Percentiles rank a stretch among this genome's conserved stretches.
phyloP scores from a whole-genome alignment of 164 flowering plant genomes.

The Protea cynaroides region DNA sequence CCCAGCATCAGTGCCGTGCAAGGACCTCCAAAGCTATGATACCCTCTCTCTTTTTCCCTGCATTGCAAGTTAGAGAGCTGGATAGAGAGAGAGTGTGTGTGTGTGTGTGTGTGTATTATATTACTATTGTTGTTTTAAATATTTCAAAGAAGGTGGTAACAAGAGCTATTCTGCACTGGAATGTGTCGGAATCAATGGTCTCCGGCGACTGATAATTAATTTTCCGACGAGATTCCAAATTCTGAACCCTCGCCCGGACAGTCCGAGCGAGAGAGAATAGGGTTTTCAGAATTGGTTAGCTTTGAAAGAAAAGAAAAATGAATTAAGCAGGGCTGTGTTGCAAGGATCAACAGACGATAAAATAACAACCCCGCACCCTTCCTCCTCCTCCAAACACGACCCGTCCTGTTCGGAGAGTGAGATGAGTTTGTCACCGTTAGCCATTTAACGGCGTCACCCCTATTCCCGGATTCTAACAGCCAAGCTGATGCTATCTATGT shows the following conservation, averaged over 20 bases:
- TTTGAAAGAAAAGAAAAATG: conserved; percentile 8
- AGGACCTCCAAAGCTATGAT: conserved; percentile 51
- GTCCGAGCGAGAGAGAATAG: not conserved
- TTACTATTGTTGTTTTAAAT: not conserved
- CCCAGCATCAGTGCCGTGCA: conserved; percentile 81
- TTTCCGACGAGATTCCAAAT: conserved; percentile 3
- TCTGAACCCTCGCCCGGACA: conserved; percentile 13
- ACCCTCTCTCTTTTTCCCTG: conserved; percentile 39
- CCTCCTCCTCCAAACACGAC: not conserved
- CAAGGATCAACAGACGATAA: conserved; percentile 2
- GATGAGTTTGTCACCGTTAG: conserved; percentile 1
- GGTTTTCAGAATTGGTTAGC: not conserved
- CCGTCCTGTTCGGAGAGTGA: not conserved
- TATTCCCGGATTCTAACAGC: not conserved
- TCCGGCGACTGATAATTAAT: conserved; percentile 4
- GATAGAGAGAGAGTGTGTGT: not conserved
- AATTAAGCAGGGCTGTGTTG: conserved; percentile 8
- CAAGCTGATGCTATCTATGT: not conserved
- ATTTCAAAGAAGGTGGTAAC: not conserved
- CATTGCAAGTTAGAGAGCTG: conserved; percentile 62
- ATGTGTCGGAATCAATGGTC: conserved; percentile 4
- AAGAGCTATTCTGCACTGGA: not conserved
- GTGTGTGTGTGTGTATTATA: not conserved
- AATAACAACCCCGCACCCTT: not conserved
- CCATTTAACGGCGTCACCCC: conserved; percentile 5